Base-by-base conservation (phyloP, 441 rosid genomes). In the Viola pubescens region DNA sequence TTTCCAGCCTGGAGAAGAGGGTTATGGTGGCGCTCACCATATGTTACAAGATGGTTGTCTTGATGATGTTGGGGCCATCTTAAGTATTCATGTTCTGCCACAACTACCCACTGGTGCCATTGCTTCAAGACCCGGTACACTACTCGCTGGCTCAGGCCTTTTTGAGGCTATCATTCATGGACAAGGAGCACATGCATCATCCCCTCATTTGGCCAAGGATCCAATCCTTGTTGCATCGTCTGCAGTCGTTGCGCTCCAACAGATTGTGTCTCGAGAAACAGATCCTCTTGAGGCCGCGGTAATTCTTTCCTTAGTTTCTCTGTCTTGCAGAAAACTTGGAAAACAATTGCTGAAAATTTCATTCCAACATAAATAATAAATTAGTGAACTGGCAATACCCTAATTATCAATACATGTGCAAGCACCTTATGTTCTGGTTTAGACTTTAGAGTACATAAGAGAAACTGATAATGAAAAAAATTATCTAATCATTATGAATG, bases 1-100 rank as follows among this genome's bases (percentile, higher is more conserved):
- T 48, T 81, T 75, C 73, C 82, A 81, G 69, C 85, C 85, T 11
- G 85, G 75, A 4, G 85, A 80, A 65, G 85, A 81, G 66, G 81
- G 82, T 46, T 37, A 69, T 50, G 67, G 70, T 0, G 82, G 85
- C 50, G 85, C 85, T 37, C 71, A 75, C 72, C 73, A 73, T 37
- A 78, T 81, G 85, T 54, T 81, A 43, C 60, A 71, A 67, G 75
- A 78, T 37, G 74, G 73, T 4, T 75, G 70, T 55, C 75, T 81
- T 5, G 71, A 78, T 11, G 70, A 73, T 48, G 48, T 81, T 9
- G 19, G 54, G 26, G 81, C 73, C 39, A 71, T 78, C 38, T 58
- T 75, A 4, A 65, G 74, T 13, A 43, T 77, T 44, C 85, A 81
- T 48, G 70, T 81, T 12, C 10, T 65, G 38, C 85, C 82, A 10